These are phyloP conservation scores for Wickerhamiella lipophila DNA, from an alignment of 805 yeast genomes.

Conservation along the genomic window DNA sequence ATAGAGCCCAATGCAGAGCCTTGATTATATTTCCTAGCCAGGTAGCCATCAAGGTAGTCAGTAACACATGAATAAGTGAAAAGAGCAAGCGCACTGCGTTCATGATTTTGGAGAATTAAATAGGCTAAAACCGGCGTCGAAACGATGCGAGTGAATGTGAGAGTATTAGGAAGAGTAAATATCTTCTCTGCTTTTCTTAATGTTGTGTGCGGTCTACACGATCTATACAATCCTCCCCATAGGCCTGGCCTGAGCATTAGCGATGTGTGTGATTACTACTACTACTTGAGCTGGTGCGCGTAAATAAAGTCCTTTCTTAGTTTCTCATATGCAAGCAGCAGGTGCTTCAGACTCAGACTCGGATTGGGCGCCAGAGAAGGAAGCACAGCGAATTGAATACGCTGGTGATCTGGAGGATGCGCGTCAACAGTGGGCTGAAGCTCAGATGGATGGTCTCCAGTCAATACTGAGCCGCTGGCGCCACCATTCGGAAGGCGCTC, in stretches of 20 bases:
- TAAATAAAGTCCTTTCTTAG: background rate
- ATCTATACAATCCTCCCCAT: background rate
- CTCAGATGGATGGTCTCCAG: constrained; percentile 4
- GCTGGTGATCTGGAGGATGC: background rate
- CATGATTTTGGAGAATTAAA: constrained; percentile 50
- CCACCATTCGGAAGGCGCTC: background rate
- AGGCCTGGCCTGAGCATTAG: constrained; percentile 9
- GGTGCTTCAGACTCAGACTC: background rate
- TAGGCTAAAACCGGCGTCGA: constrained; percentile 81
- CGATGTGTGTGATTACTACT: constrained; percentile 11
- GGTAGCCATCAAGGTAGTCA: constrained; percentile 81
- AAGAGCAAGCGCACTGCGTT: constrained; percentile 52
- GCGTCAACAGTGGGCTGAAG: background rate
- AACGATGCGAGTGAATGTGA: constrained; percentile 69
- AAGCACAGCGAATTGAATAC: background rate
- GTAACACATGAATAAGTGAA: constrained; percentile 82
- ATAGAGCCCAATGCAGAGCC: constrained; percentile 78
- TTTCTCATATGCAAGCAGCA: background rate
- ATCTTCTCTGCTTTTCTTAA: constrained; percentile 35
- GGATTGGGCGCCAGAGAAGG: background rate
- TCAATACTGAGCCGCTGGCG: constrained; percentile 1
- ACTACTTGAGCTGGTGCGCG: no score
- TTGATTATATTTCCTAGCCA: constrained; percentile 71
- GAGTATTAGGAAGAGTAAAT: constrained; percentile 73
- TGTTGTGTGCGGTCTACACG: background rate